phyloP scores from a whole-genome alignment of 2,329 filamentous ascomycete genomes.

The Aspergillus ochraceus region DNA sequence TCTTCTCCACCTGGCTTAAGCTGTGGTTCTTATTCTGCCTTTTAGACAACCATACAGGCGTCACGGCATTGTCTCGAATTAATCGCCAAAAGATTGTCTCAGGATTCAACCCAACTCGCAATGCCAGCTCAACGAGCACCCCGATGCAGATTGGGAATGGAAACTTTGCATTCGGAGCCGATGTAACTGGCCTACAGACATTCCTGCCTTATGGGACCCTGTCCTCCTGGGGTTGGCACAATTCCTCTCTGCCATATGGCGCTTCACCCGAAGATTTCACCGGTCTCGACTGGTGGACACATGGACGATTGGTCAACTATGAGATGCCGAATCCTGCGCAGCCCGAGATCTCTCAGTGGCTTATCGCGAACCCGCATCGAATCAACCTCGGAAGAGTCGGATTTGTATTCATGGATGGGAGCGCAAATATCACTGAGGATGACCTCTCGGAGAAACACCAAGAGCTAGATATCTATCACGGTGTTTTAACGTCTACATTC shows the following conservation, averaged over 20 bases:
- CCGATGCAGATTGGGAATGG: constrained; percentile 54
- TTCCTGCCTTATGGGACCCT: constrained; percentile 45
- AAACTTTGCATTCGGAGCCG: constrained; percentile 49
- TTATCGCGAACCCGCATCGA: constrained; percentile 56
- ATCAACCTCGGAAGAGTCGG: constrained; percentile 53
- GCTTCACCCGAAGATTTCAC: constrained; percentile 37
- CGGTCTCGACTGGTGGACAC: constrained; percentile 47
- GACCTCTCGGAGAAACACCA: constrained; percentile 18
- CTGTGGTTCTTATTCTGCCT: too few relatives aligned
- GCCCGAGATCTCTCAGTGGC: constrained; percentile 51
- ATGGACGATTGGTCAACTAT: constrained; percentile 46
- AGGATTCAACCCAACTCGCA: constrained; percentile 50
- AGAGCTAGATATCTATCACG: constrained; percentile 7
- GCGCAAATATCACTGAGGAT: constrained; percentile 41
- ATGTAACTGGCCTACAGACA: constrained; percentile 49
- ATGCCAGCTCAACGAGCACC: constrained; percentile 50
- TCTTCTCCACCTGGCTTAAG: too few relatives aligned
- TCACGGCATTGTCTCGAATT: background rate
- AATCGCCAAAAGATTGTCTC: constrained; percentile 14
- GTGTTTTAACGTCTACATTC: constrained; percentile 4
- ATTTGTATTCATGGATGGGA: constrained; percentile 41
- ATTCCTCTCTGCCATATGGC: constrained; percentile 45
- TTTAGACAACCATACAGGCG: too few relatives aligned
- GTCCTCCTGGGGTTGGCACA: constrained; percentile 50
- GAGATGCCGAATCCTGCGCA: constrained; percentile 43